Percentiles rank a stretch among this genome's conserved stretches.
Conservation (phyloP, 192 early-diverging fungal genomes). For the Coemansia sp. region DNA sequence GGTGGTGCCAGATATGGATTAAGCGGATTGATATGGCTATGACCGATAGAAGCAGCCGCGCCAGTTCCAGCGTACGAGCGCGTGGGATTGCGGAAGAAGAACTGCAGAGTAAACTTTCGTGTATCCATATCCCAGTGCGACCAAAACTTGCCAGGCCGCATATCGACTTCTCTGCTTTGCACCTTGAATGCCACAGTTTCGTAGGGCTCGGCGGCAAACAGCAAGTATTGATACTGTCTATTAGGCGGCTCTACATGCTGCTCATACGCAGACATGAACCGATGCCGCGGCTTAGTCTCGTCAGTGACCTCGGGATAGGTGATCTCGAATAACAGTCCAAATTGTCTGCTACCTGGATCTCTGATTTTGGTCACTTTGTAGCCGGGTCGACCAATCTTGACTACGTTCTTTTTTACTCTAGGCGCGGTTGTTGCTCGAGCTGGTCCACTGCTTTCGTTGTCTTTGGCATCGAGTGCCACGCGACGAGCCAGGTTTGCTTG, state of each 20-base stretch:
- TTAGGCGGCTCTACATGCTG: conserved; percentile 89
- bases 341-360: conserved; percentile 84
- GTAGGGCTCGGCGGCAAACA: conserved; percentile 97
- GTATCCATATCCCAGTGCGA: conserved; percentile 94
- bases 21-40: conserved; percentile 27
- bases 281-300: conserved; percentile 82
- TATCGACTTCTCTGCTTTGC: conserved; percentile 92
- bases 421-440: conserved; percentile 7
- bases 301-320: conserved; percentile 92
- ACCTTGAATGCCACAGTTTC: conserved; percentile 94
- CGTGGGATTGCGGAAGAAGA: conserved; percentile 67
- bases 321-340: conserved; percentile 91
- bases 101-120: conserved; percentile 86
- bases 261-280: conserved; percentile 98
- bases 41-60: conserved; percentile 2
- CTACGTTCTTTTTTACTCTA: conserved; percentile 68
- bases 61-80: conserved; percentile 19
- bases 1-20: conserved; percentile 26
- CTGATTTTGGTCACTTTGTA: conserved; percentile 92
- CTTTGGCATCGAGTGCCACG: conserved; percentile 83
- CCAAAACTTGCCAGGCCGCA: conserved; percentile 84
- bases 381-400: conserved; percentile 97
- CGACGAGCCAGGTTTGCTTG: conserved; percentile 90
- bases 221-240: conserved; percentile 86
- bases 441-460: conserved; percentile 49